Evolutionary conservation across 768 basidiomycete genomes (phyloP).

Genomic region (Trametes coccinea): DNA sequence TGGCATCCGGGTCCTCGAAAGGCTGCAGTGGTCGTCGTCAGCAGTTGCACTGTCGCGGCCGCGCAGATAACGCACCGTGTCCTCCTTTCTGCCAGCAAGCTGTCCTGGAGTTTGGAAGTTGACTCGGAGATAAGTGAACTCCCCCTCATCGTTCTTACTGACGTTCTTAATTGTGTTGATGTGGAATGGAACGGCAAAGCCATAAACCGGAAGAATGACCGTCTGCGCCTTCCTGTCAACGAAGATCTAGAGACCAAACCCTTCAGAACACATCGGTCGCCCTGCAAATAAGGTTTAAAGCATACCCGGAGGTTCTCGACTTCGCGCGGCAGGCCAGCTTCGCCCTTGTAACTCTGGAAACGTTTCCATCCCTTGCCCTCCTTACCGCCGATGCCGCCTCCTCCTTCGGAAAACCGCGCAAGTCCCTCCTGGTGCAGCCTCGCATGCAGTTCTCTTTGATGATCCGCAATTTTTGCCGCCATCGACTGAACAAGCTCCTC

Average conservation of each 20-base stretch:
- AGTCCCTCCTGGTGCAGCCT: conserved; percentile 78
- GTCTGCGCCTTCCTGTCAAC: conserved; percentile 91
- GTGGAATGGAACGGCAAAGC: conserved; percentile 96
- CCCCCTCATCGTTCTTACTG: conserved; percentile 95
- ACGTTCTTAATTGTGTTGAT: conserved; percentile 98
- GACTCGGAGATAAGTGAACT: conserved; percentile 91
- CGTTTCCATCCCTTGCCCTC: conserved; percentile 94
- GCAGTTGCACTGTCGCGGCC: conserved; percentile 35
- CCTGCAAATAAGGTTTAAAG: background rate
- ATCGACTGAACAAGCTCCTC: conserved; percentile 82
- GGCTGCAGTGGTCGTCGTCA: conserved; percentile 48
- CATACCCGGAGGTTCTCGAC: conserved; percentile 78
- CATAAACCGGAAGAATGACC: conserved; percentile 89
- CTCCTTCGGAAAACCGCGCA: conserved; percentile 81
- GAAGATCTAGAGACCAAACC: conserved; percentile 57
- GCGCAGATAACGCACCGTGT: conserved; percentile 78
- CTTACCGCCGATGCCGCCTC: conserved; percentile 70
- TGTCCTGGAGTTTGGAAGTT: conserved; percentile 99
- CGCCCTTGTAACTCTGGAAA: conserved; percentile 96
- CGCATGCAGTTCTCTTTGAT: conserved; percentile 82
- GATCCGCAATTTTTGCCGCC: conserved; percentile 77
- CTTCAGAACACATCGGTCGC: background rate
- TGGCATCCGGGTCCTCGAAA: conserved; percentile 95
- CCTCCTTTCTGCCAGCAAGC: conserved; percentile 97
- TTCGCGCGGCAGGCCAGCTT: conserved; percentile 84